Percentiles rank a stretch among this genome's conserved stretches.
phyloP scores from a whole-genome alignment of 1,284 basidiomycete species.

The Tilletia caries region DNA sequence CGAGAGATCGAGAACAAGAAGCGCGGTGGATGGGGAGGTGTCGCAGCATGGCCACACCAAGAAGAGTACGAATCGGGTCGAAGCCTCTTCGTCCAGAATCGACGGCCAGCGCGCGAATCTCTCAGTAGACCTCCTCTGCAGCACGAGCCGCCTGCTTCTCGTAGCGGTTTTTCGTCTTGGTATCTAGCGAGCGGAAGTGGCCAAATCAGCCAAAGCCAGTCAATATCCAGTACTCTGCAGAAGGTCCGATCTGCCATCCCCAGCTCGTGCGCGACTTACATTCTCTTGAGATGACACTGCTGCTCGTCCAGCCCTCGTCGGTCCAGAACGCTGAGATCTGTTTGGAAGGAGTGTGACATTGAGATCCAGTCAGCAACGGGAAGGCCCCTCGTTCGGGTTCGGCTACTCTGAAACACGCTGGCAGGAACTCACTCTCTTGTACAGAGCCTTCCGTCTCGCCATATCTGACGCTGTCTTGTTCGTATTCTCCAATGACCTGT shows the following conservation, averaged over 20 bases:
- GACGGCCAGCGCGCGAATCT: no score
- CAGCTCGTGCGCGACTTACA: background rate
- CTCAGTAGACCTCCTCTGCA: no score
- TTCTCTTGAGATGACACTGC: slow-evolving; percentile 40
- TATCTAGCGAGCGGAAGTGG: background rate
- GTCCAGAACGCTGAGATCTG: slow-evolving; percentile 42
- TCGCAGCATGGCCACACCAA: no score
- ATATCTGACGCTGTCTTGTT: slow-evolving; percentile 46
- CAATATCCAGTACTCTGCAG: background rate
- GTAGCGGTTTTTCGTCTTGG: background rate
- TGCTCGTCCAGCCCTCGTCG: slow-evolving; percentile 45
- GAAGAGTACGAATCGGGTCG: no score
- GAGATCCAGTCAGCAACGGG: background rate
- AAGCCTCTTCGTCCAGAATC: no score
- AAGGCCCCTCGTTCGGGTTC: no score
- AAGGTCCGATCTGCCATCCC: background rate
- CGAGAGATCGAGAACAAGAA: no score
- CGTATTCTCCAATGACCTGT: slow-evolving; percentile 39
- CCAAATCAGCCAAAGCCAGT: background rate
- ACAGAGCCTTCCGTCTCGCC: slow-evolving; percentile 45
- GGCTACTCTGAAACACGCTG: no score
- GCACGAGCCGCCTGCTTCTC: slow-evolving; percentile 7
- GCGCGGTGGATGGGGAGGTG: no score
- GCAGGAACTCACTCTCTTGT: slow-evolving; percentile 28
- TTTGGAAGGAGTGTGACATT: background rate